These are phyloP conservation scores for Melocanna baccifera DNA, from an alignment of 176 grass and related monocot species.

Conservation along the genomic window DNA sequence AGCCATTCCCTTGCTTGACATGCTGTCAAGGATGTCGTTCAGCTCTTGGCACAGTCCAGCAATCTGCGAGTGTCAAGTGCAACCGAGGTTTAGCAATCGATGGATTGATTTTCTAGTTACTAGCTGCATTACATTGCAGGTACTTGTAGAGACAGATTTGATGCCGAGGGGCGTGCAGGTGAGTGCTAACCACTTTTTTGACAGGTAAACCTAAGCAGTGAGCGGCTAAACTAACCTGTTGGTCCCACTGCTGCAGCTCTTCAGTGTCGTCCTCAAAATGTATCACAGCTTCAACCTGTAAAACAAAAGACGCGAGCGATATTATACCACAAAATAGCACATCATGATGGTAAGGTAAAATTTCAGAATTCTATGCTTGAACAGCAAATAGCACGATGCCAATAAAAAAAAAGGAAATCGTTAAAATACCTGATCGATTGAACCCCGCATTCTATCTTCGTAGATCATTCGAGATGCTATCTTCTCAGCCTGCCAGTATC, in stretches of 20 bases:
- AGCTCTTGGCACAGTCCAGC: slow-evolving; percentile 83
- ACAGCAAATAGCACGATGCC: neutral
- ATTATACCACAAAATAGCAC: neutral
- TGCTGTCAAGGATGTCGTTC: slow-evolving; percentile 92
- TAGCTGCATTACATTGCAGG: no score
- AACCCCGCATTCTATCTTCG: slow-evolving; percentile 96
- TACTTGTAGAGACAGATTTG: neutral
- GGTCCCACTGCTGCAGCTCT: slow-evolving; percentile 94
- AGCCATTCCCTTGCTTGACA: slow-evolving; percentile 81
- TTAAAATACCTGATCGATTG: slow-evolving; percentile 79
- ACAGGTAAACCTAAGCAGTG: neutral
- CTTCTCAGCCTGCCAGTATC: slow-evolving; percentile 80
- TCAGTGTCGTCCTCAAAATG: slow-evolving; percentile 98
- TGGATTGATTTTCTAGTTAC: neutral
- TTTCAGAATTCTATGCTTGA: neutral
- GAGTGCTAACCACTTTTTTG: neutral
- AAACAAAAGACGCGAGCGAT: neutral
- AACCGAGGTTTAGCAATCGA: neutral
- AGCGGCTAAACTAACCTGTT: slow-evolving; percentile 53
- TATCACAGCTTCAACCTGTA: slow-evolving; percentile 91
- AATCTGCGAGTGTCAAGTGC: slow-evolving; percentile 48
- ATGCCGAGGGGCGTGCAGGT: neutral
- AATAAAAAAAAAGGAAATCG: neutral
- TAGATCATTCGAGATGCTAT: slow-evolving; percentile 95
- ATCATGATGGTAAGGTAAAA: neutral